A percentile compares a stretch with the other conserved stretches of the same genome.
Evolutionary conservation across 2,329 filamentous ascomycete genomes (phyloP).

Genomic region (Claviceps sp.): DNA sequence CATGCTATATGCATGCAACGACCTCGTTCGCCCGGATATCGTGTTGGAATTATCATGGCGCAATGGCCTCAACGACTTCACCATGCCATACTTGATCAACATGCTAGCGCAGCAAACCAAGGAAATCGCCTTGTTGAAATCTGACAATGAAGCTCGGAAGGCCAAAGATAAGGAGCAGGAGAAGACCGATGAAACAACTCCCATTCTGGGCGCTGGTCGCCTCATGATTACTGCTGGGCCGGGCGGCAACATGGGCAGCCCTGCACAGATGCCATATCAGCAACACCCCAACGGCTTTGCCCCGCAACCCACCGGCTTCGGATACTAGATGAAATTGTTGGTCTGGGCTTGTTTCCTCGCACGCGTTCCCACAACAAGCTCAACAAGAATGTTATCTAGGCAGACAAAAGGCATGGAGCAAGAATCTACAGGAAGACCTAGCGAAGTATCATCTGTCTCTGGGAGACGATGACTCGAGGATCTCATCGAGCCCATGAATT

Average conservation of each 20-base stretch:
- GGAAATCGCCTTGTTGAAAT: constrained; percentile 72
- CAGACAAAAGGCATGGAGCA: neutral
- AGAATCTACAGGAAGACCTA: neutral
- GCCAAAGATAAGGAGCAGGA: constrained; percentile 55
- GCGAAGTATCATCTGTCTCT: neutral
- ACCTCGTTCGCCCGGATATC: constrained; percentile 83
- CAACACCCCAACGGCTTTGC: constrained; percentile 78
- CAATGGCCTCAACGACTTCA: constrained; percentile 85
- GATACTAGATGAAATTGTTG: constrained; percentile 33
- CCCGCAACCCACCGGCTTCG: constrained; percentile 74
- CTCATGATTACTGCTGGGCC: constrained; percentile 95
- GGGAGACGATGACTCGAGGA: constrained; percentile 10
- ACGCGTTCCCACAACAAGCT: neutral
- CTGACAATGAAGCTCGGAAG: constrained; percentile 93
- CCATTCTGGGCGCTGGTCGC: constrained; percentile 76
- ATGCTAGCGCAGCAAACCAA: constrained; percentile 82
- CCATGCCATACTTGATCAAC: constrained; percentile 99
- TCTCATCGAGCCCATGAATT: constrained; percentile 12
- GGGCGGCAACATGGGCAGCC: constrained; percentile 32
- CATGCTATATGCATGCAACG: constrained; percentile 98
- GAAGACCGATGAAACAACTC: constrained; percentile 85
- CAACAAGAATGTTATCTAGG: neutral
- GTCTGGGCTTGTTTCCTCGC: constrained; percentile 14
- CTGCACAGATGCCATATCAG: constrained; percentile 53
- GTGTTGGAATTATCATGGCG: constrained; percentile 97